phyloP scores from a whole-genome alignment of 2,329 filamentous ascomycete genomes.

The Fusarium sp. region DNA sequence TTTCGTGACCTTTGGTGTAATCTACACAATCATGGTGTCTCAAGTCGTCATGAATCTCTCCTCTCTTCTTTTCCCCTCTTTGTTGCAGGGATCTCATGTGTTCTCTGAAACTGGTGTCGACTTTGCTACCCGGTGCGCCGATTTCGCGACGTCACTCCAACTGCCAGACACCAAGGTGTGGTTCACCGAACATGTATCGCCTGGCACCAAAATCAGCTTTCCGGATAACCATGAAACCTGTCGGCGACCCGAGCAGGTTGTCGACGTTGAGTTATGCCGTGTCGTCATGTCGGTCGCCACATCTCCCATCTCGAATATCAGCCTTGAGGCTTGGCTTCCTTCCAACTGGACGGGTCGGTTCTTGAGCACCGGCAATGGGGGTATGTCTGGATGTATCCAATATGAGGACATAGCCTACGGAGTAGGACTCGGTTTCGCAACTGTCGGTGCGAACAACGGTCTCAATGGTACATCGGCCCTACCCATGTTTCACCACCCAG shows the following conservation, averaged over 20 bases:
- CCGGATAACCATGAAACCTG: conserved; percentile 31
- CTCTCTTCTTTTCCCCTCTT: conserved; percentile 6
- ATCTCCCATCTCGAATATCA: conserved; percentile 36
- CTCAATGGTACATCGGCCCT: conserved; percentile 29
- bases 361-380: conserved; percentile 62
- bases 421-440: conserved; percentile 55
- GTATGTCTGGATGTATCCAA: conserved; percentile 60
- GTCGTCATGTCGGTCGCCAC: conserved; percentile 32
- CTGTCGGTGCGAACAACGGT: conserved; percentile 60
- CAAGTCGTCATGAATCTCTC: conserved; percentile 8
- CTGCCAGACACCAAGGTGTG: conserved; percentile 32
- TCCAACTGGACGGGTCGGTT: conserved; percentile 61
- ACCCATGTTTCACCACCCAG: conserved; percentile 22
- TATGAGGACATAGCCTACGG: conserved; percentile 53
- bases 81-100: conserved; percentile 11
- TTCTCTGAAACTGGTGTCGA: conserved; percentile 5
- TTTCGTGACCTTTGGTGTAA: neutral
- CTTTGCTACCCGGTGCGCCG: conserved; percentile 29
- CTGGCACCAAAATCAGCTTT: conserved; percentile 26
- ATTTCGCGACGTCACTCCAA: conserved; percentile 21
- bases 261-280: conserved; percentile 30
- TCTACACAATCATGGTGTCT: neutral
- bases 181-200: conserved; percentile 33
- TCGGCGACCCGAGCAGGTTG: conserved; percentile 22
- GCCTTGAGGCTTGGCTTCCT: conserved; percentile 60